phyloP scores from a whole-genome alignment of 805 yeast genomes.

The Metschnikowia amazonensis region DNA sequence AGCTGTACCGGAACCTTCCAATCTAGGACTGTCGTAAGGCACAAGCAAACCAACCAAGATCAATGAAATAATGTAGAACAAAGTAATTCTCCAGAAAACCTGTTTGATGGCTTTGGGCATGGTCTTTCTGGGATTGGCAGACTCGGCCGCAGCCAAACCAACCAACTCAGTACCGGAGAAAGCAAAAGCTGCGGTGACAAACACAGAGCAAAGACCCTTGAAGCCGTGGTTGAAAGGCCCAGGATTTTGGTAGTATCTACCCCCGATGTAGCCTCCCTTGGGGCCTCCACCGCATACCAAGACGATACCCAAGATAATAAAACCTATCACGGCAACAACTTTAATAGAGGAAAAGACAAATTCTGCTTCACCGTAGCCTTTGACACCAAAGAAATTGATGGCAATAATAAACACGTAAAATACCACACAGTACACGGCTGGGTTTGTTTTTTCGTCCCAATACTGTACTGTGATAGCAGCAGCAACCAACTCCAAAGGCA shows the following conservation, averaged over 20 bases:
- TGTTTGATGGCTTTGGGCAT: constrained; percentile 42
- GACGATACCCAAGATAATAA: constrained; percentile 52
- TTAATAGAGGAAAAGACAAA: constrained; percentile 64
- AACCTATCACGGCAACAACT: constrained; percentile 57
- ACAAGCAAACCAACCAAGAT: constrained; percentile 40
- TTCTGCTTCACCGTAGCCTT: constrained; percentile 51
- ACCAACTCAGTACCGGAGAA: constrained; percentile 43
- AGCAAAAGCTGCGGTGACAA: constrained; percentile 40
- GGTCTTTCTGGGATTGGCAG: constrained; percentile 35
- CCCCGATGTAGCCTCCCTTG: constrained; percentile 37
- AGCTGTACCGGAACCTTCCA: constrained; percentile 29
- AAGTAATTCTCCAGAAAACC: constrained; percentile 39
- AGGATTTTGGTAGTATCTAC: constrained; percentile 34
- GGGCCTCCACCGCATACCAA: constrained; percentile 48
- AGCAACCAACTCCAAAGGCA: constrained; percentile 65
- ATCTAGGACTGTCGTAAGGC: constrained; percentile 28
- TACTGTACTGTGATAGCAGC: constrained; percentile 54
- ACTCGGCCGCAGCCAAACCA: constrained; percentile 38
- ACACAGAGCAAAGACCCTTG: constrained; percentile 39
- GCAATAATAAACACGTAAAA: constrained; percentile 47
- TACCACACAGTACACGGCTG: constrained; percentile 57
- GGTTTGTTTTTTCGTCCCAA: constrained; percentile 49
- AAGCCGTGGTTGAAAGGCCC: constrained; percentile 35
- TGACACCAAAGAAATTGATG: constrained; percentile 18
- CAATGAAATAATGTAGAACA: constrained; percentile 40